phyloP scores from a whole-genome alignment of 2,329 filamentous ascomycete genomes.

The Arthrocladium fulminans region DNA sequence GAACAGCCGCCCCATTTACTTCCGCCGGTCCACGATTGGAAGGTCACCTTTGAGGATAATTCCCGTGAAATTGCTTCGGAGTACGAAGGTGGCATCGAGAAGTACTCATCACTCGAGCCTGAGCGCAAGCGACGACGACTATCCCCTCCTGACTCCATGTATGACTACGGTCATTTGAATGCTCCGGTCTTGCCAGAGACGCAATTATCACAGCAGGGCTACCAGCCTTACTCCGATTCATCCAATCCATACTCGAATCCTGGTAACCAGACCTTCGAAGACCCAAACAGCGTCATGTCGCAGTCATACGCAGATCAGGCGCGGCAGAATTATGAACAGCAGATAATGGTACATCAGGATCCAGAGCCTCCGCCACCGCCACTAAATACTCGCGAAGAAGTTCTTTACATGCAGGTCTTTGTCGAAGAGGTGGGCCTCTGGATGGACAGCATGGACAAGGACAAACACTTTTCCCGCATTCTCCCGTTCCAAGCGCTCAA shows the following conservation, averaged over 20 bases:
- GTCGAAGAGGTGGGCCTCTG: conserved; percentile 82
- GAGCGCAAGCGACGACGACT: conserved; percentile 24
- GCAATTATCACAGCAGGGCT: conserved; percentile 34
- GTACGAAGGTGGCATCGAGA: conserved; percentile 68
- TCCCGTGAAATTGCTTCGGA: conserved; percentile 84
- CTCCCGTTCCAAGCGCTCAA: conserved; percentile 75
- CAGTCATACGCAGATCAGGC: conserved; percentile 26
- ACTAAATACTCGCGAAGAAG: conserved; percentile 65
- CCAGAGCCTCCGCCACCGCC: conserved; percentile 42
- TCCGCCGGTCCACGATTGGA: conserved; percentile 55
- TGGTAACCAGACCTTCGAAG: conserved; percentile 26
- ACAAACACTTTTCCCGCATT: conserved; percentile 76
- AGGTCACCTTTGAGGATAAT: conserved; percentile 76
- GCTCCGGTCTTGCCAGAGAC: conserved; percentile 36
- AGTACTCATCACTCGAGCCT: conserved; percentile 54
- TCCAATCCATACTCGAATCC: conserved; percentile 34
- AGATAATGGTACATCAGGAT: conserved; percentile 15
- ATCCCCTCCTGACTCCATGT: conserved; percentile 22
- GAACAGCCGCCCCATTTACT: conserved; percentile 52
- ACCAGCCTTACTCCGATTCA: conserved; percentile 34
- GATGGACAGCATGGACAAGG: conserved; percentile 86
- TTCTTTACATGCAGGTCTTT: conserved; percentile 85
- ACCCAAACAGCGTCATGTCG: conserved; percentile 23
- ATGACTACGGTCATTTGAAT: conserved; percentile 28
- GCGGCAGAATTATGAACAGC: conserved; percentile 15